Percentiles rank a stretch among this genome's conserved stretches.
Evolutionary conservation across 2,329 filamentous ascomycete genomes (phyloP).

Genomic region (Sclerotinia minor): DNA sequence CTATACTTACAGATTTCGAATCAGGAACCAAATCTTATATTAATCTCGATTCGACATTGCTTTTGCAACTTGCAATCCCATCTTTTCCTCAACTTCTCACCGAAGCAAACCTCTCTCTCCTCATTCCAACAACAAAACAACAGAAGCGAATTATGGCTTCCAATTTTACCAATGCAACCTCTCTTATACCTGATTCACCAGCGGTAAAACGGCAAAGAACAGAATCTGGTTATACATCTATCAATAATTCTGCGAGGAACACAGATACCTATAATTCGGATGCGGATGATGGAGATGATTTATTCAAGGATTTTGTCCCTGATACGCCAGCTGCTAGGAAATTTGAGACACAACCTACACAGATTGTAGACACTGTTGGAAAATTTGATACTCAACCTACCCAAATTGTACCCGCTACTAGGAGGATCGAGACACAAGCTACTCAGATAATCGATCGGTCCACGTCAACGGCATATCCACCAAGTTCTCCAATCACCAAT

Average conservation of each 20-base stretch:
- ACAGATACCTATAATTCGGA: constrained; percentile 43
- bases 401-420: constrained; percentile 27
- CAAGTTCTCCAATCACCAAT: constrained; percentile 33
- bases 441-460: constrained; percentile 40
- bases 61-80: neutral
- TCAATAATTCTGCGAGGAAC: constrained; percentile 33
- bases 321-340: constrained; percentile 36
- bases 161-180: constrained; percentile 23
- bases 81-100: neutral
- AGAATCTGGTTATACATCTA: constrained; percentile 38
- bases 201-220: constrained; percentile 42
- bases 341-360: constrained; percentile 44
- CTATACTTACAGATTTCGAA: constrained; percentile 1
- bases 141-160: constrained; percentile 30
- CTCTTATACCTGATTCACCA: constrained; percentile 34
- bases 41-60: neutral
- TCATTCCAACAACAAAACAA: neutral
- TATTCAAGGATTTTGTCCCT: constrained; percentile 48
- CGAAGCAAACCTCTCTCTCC: neutral
- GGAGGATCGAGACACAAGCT: constrained; percentile 46
- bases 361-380: constrained; percentile 8
- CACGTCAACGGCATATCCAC: constrained; percentile 33
- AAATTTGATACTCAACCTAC: constrained; percentile 44
- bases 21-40: neutral
- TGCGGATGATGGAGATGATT: constrained; percentile 49